phyloP scores from a whole-genome alignment of 495 filamentous ascomycete genomes.

The Aspergillus bridgeri region DNA sequence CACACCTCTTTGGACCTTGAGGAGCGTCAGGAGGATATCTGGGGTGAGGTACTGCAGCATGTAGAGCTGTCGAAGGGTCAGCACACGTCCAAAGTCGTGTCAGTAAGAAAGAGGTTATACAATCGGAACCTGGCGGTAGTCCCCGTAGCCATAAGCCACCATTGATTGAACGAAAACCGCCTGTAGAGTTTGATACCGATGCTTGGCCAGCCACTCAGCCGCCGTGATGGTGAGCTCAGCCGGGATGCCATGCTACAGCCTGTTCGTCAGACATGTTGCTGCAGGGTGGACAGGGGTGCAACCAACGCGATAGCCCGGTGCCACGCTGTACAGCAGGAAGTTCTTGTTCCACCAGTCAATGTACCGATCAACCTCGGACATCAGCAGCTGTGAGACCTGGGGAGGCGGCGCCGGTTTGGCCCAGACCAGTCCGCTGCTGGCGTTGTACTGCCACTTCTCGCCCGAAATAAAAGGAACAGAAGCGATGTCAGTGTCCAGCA shows the following conservation, averaged over 20 bases:
- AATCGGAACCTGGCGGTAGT: too few species aligned
- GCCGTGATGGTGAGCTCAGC: too few species aligned
- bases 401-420: not conserved
- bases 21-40: not conserved
- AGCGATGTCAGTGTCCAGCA: not conserved
- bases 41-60: not conserved
- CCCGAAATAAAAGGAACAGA: not conserved
- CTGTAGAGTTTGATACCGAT: too few species aligned
- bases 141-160: too few species aligned
- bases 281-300: too few species aligned
- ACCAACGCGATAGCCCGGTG: too few species aligned
- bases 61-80: not conserved
- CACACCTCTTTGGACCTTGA: not conserved
- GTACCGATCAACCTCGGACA: not conserved
- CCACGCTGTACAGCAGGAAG: too few species aligned
- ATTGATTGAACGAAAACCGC: too few species aligned
- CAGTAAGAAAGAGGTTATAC: too few species aligned
- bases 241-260: too few species aligned
- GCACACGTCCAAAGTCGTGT: not conserved
- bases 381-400: not conserved
- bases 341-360: not conserved
- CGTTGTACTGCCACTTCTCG: not conserved
- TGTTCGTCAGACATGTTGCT: too few species aligned
- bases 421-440: not conserved
- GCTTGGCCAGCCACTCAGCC: too few species aligned